Base-by-base conservation (phyloP, 176 grass and related monocot species). In the Cenchrus purpureus region DNA sequence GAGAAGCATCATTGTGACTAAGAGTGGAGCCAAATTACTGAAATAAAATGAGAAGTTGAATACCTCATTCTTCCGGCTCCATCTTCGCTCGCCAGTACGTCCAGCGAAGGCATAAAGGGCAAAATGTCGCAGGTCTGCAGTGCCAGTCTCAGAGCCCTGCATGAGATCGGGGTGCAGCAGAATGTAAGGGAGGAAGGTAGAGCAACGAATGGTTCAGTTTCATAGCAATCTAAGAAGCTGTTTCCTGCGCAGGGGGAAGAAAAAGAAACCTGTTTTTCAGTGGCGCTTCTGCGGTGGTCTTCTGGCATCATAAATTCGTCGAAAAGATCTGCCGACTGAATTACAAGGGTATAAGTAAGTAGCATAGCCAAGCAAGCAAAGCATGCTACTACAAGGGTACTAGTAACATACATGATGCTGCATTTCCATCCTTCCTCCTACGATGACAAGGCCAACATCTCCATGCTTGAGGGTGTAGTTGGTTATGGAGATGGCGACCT, bases 341-440 rank as follows among this genome's bases (percentile, higher is more conserved):
- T 83, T 1, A 77, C 31, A 43, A 19, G 64, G 20, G 20, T 40
- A 53, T 58, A 77, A 61, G 37, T 53, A 61, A 37, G 3, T 57
- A 19, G 34, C 50, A 81, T 34, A 74, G 55, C 32, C 46, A 57
- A 48, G n/a, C 7, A 57, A 28, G 10, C 22, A 62, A 28, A 22
- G 2, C 8, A 10, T 3, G 20, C 3, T 9, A 10, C 20, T 2
- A 1, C 10, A 50, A 12, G 17, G 12, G 22, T 71, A 71, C 37
- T 40, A 40, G n/a, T 12, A 34, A 17, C 49, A 79, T 91, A 91
- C 96, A 86, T 95, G 93, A 79, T 94, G 91, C 67, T 92, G 93
- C 93, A 98, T 95, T 87, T 98, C 96, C 96, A 98, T 98, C 79
- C 96, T 89, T 19, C 87, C 96, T 67, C 96, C 96, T 1, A 98